Percentiles rank a stretch among this genome's conserved stretches.
phyloP scores from a whole-genome alignment of 306 rosid species.

The Begonia loranthoides region DNA sequence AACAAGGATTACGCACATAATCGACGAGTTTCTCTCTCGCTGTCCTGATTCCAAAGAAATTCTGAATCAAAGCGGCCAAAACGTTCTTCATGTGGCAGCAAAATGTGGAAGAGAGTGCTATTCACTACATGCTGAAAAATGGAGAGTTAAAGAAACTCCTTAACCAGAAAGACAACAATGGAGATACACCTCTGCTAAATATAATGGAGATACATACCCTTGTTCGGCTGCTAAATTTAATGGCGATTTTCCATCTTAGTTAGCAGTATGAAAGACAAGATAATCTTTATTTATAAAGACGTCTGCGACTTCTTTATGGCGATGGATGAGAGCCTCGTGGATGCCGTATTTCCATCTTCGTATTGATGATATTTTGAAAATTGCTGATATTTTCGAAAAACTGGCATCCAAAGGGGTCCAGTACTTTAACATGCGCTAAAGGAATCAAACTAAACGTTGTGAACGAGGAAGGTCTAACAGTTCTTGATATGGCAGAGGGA shows the following conservation, averaged over 20 bases:
- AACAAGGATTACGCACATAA: background rate
- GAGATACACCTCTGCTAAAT: conserved; percentile 14
- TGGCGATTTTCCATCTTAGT: too few relatives aligned
- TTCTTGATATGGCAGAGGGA: conserved; percentile 4
- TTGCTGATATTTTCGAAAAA: conserved; percentile 10
- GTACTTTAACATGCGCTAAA: conserved; percentile 2
- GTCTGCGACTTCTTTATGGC: background rate
- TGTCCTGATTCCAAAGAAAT: too few relatives aligned
- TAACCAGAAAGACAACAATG: conserved; percentile 7
- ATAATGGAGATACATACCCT: conserved; percentile 10
- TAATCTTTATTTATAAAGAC: conserved; percentile 6
- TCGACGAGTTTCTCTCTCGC: too few relatives aligned
- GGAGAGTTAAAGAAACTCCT: background rate
- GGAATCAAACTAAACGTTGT: background rate
- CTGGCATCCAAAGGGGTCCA: background rate
- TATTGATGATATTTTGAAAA: too few relatives aligned
- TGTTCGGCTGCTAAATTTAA: too few relatives aligned
- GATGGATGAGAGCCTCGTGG: conserved; percentile 14
- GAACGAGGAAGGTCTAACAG: background rate
- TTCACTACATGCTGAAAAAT: background rate
- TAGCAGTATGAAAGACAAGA: background rate
- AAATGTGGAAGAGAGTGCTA: too few relatives aligned
- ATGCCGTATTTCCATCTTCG: conserved; percentile 8
- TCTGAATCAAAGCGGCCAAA: too few relatives aligned
- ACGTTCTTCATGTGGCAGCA: too few relatives aligned